Conservation (phyloP, 1,139 yeast genomes). For the Kurtzmaniella quercitrusa region DNA sequence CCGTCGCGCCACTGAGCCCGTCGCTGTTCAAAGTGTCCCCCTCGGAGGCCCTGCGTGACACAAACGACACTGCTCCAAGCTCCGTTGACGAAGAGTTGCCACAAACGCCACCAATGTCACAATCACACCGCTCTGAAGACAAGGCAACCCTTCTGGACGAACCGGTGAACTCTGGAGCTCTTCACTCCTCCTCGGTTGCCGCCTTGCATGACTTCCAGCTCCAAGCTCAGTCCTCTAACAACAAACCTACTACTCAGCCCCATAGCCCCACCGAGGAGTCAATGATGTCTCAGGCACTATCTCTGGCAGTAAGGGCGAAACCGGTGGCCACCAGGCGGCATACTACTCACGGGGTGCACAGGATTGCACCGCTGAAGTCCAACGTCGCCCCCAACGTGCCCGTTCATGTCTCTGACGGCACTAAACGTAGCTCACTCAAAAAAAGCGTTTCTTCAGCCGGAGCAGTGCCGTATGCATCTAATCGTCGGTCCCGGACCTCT, state of each 20-base stretch:
- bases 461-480: conserved; percentile 4
- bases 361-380: neutral
- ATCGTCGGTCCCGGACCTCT: neutral
- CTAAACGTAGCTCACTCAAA: neutral
- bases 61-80: conserved; percentile 34
- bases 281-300: neutral
- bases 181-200: neutral
- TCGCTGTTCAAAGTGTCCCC: conserved; percentile 26
- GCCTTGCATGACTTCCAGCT: neutral
- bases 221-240: neutral
- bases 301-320: neutral
- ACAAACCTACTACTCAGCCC: neutral
- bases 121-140: neutral
- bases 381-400: neutral
- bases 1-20: conserved; percentile 25
- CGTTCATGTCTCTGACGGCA: neutral
- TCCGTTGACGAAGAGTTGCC: conserved; percentile 17
- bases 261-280: neutral
- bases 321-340: neutral
- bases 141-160: neutral
- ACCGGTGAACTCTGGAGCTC: neutral
- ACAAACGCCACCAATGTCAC: conserved; percentile 9
- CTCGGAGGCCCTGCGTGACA: conserved; percentile 20
- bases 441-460: neutral
- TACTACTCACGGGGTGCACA: neutral